Base-by-base conservation (phyloP, 306 rosid species). In the Macrotyloma uniflorum region DNA sequence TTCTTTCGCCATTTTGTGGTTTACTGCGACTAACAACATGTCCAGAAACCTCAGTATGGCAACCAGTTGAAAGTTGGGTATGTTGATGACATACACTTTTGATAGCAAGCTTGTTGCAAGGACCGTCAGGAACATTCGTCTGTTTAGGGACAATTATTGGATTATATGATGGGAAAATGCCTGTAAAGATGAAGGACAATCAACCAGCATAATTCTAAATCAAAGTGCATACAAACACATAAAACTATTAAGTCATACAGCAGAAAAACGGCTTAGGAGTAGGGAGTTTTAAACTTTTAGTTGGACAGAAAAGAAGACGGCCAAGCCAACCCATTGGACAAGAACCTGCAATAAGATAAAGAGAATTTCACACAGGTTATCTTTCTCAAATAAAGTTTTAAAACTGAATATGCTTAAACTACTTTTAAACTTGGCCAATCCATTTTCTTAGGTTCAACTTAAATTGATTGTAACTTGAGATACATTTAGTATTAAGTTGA, bases 281-380 rank as follows among this genome's bases (percentile, higher is more conserved):
- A 35, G 78, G 49, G 18, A 23, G 14, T 18, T 76, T 72, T 67
- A 86, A 76, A 73, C 78, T 33, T 6, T 35, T 61, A 18, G 71
- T 42, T 43, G 86, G 86, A n/a, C 64, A 20, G 74, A 70, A 85
- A 58, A 76, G 57, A 79, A 82, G 82, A 45, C 67, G 67, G 18
- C 84, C 89, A 57, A 65, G 69, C 84, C 83, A 85, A 55, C 77
- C 77, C 66, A 20, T 23, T 42, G 47, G 45, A 70, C 16, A 70
- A 46, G 33, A 20, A 70, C 40, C 86, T 79, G 72, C 23, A 30
- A 75, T 35, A 19, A 49, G 46, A 78, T 74, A 64, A 71, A 70
- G 54, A 30, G 50, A 70, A 64, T 43, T 77, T 53, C 70, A 42
- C 33, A 33, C 1, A 38, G 11, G 43, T 38, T 16, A n/a, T 46